phyloP scores from a whole-genome alignment of 352 stramenopile species.

The Phytophthora sansomeana region DNA sequence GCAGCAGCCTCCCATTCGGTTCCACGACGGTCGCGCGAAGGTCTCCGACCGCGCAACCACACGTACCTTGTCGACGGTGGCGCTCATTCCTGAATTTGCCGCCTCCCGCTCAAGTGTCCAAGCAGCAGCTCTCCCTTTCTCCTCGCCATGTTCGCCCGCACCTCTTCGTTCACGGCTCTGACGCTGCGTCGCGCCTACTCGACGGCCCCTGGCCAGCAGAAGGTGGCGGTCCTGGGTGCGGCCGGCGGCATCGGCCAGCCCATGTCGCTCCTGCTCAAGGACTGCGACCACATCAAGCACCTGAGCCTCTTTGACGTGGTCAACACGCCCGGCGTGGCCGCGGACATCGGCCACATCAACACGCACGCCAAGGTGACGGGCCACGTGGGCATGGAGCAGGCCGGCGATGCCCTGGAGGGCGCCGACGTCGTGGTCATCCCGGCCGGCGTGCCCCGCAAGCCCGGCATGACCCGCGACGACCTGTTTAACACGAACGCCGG shows the following conservation, averaged over 20 bases:
- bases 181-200: constrained; percentile 63
- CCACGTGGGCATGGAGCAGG: constrained; percentile 82
- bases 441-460: constrained; percentile 99
- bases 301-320: constrained; percentile 99
- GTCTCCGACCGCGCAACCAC: constrained; percentile 11
- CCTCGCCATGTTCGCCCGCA: constrained; percentile 33
- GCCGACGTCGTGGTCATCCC: constrained; percentile 99
- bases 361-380: constrained; percentile 81
- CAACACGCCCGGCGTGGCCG: constrained; percentile 97
- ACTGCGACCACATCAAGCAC: constrained; percentile 95
- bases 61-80: constrained; percentile 16
- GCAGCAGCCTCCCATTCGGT: constrained; percentile 4
- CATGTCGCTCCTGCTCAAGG: constrained; percentile 98
- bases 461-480: constrained; percentile 96
- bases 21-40: constrained; percentile 19
- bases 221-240: constrained; percentile 91
- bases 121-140: neutral
- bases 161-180: constrained; percentile 18
- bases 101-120: constrained; percentile 15
- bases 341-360: constrained; percentile 96
- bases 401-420: constrained; percentile 75
- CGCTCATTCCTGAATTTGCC: constrained; percentile 31
- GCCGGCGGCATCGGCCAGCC: constrained; percentile 99
- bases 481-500: constrained; percentile 96
- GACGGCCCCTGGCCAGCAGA: constrained; percentile 68